Percentiles rank a stretch among this genome's conserved stretches.
These are phyloP conservation scores for Chalciporus piperatus DNA, from an alignment of 768 basidiomycete genomes.

Conservation along the genomic window DNA sequence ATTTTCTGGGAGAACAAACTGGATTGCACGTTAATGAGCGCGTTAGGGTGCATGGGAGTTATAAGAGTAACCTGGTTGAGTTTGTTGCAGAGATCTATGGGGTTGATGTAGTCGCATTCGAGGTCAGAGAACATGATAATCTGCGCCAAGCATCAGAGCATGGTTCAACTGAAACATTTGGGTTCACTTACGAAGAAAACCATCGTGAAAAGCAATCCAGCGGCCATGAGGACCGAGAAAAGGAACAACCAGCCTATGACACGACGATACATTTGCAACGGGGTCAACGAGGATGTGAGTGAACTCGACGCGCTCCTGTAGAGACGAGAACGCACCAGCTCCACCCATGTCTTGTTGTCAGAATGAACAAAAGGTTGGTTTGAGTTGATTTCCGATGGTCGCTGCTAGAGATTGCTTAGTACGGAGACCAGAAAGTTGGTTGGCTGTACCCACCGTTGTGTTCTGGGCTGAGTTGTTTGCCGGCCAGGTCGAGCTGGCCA, in stretches of 20 bases:
- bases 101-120: conserved; percentile 99
- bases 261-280: not conserved
- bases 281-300: not conserved
- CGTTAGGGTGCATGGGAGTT: not conserved
- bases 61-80: conserved; percentile 75
- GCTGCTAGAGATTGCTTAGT: not conserved
- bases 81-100: conserved; percentile 99
- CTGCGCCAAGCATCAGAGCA: conserved; percentile 39
- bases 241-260: conserved; percentile 92
- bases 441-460: not conserved
- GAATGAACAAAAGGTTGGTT: not conserved
- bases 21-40: not conserved
- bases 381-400: not conserved
- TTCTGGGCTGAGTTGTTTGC: no score
- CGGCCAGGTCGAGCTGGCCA: no score
- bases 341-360: conserved; percentile 36
- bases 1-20: conserved; percentile 99
- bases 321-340: conserved; percentile 34
- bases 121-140: conserved; percentile 99
- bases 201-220: conserved; percentile 94
- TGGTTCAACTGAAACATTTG: not conserved
- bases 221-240: conserved; percentile 93
- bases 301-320: not conserved
- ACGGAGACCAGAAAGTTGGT: not conserved
- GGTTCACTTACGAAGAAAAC: conserved; percentile 89